Percentiles rank a stretch among this genome's conserved stretches.
Conservation (phyloP, 495 filamentous ascomycete genomes). For the Podospora fimiseda region DNA sequence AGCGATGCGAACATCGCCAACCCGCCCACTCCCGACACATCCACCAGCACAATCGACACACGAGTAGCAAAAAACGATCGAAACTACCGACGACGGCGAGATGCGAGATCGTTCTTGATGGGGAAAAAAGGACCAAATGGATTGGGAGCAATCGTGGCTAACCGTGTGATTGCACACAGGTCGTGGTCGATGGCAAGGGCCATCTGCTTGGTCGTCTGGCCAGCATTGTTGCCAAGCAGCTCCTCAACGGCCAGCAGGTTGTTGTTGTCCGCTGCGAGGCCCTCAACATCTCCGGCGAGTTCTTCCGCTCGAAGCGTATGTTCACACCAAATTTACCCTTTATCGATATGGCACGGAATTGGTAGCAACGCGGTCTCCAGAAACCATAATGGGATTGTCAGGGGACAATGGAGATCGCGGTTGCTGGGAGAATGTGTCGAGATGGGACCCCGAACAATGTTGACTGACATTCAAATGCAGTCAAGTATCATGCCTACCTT, state of each 20-base stretch:
- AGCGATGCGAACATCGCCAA: not conserved
- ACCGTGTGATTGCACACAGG: slow-evolving; percentile 44
- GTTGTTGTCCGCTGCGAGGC: slow-evolving; percentile 97
- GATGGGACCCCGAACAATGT: slow-evolving; percentile 6
- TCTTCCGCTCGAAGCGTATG: slow-evolving; percentile 99
- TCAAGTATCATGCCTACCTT: slow-evolving; percentile 99
- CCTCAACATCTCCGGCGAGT: slow-evolving; percentile 99
- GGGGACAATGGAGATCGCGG: no score
- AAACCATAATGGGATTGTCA: no score
- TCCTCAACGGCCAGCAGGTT: slow-evolving; percentile 99
- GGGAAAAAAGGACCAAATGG: not conserved
- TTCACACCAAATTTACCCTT: slow-evolving; percentile 29
- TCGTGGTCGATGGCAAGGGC: slow-evolving; percentile 99
- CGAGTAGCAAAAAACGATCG: not conserved
- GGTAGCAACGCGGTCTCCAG: not conserved
- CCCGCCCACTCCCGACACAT: no score
- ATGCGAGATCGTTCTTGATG: not conserved
- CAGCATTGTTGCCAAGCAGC: slow-evolving; percentile 98
- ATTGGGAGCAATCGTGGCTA: slow-evolving; percentile 16
- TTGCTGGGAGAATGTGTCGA: slow-evolving; percentile 1
- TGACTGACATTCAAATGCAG: slow-evolving; percentile 49
- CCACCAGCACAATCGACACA: slow-evolving; percentile 2
- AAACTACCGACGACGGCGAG: not conserved
- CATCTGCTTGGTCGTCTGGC: slow-evolving; percentile 98
- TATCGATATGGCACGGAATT: not conserved